Conservation (phyloP, 2,329 filamentous ascomycete species). For the Septoria petroselini region DNA sequence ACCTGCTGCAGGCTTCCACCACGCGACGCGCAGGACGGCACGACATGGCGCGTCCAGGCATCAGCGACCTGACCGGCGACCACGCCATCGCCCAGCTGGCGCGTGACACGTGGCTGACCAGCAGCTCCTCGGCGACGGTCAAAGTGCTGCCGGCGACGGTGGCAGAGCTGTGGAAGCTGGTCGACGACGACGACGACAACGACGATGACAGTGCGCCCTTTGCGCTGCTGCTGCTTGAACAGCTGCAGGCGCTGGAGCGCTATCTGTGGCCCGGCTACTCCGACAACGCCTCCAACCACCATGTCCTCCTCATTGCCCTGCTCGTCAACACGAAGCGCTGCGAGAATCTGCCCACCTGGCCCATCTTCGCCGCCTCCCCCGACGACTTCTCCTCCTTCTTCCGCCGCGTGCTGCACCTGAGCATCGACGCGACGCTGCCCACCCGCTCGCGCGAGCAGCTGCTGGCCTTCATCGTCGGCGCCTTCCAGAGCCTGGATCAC, state of each 20-base stretch:
- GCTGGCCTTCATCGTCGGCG: constrained; percentile 83
- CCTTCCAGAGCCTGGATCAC: constrained; percentile 91
- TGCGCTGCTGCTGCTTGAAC: constrained; percentile 79
- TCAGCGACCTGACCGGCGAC: constrained; percentile 68
- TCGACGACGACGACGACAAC: constrained; percentile 76
- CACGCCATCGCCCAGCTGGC: constrained; percentile 67
- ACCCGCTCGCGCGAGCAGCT: constrained; percentile 65
- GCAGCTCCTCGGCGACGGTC: constrained; percentile 55
- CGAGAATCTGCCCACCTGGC: constrained; percentile 85
- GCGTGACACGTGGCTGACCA: constrained; percentile 77
- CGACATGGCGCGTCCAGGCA: constrained; percentile 54
- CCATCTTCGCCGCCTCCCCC: constrained; percentile 72
- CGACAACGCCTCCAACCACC: constrained; percentile 77
- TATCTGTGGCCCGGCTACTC: constrained; percentile 94
- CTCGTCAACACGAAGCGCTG: constrained; percentile 84
- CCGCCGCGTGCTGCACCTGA: constrained; percentile 84
- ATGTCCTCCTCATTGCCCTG: constrained; percentile 80
- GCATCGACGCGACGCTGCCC: constrained; percentile 53
- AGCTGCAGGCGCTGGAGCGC: constrained; percentile 84
- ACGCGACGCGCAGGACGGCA: no score
- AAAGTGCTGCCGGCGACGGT: constrained; percentile 78
- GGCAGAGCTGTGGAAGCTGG: constrained; percentile 82
- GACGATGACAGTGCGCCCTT: constrained; percentile 73
- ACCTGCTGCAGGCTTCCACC: no score
- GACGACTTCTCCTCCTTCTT: constrained; percentile 86